These are phyloP conservation scores for Cercophora sp. DNA, from an alignment of 495 filamentous ascomycete species.

Conservation along the genomic window DNA sequence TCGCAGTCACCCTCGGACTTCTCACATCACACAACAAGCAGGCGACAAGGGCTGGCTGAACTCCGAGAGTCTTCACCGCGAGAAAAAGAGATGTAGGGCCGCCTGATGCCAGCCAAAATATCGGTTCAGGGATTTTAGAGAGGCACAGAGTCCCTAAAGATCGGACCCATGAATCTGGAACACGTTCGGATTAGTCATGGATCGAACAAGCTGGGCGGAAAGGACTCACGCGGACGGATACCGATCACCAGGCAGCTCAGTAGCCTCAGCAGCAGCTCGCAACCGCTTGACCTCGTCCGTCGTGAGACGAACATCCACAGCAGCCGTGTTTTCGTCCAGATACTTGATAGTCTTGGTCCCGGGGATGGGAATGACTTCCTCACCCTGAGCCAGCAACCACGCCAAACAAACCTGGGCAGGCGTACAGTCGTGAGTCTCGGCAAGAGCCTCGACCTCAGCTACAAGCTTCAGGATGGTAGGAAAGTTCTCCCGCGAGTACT, in stretches of 20 bases:
- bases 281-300: constrained; percentile 49
- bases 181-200: too few relatives aligned
- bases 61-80: too few relatives aligned
- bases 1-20: too few relatives aligned
- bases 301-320: constrained; percentile 43
- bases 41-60: too few relatives aligned
- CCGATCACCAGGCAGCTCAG: constrained; percentile 5
- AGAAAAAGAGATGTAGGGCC: too few relatives aligned
- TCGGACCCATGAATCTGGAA: too few relatives aligned
- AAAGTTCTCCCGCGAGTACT: constrained; percentile 67
- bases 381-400: constrained; percentile 50
- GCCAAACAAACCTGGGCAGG: constrained; percentile 56
- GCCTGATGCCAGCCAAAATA: too few relatives aligned
- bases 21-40: too few relatives aligned
- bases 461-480: constrained; percentile 69
- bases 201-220: too few relatives aligned
- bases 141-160: too few relatives aligned
- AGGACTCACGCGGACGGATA: constrained; percentile 4
- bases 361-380: constrained; percentile 55
- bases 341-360: constrained; percentile 54
- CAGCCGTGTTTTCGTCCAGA: constrained; percentile 54
- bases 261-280: constrained; percentile 2
- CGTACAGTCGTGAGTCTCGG: constrained; percentile 49
- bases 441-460: constrained; percentile 59
- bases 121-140: too few relatives aligned